Conservation (phyloP, 2,329 filamentous ascomycete genomes). For the Trichoderma simmonsii region DNA sequence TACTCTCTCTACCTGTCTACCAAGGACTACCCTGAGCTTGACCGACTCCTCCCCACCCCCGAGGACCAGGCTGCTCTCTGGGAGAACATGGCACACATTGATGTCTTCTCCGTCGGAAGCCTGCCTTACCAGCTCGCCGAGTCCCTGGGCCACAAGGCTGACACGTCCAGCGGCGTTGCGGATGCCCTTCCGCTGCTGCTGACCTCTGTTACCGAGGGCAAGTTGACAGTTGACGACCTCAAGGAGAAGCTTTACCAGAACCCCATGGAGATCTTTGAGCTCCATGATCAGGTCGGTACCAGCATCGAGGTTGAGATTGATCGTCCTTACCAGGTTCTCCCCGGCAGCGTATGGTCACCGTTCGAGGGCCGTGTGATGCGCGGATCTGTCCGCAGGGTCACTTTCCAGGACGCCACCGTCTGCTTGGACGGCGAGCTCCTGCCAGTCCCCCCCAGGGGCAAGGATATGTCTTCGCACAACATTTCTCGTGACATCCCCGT, state of each 20-base stretch:
- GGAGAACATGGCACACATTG: conserved; percentile 69
- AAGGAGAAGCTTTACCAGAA: conserved; percentile 70
- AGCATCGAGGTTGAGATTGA: conserved; percentile 74
- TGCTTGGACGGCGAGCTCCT: conserved; percentile 67
- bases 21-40: conserved; percentile 65
- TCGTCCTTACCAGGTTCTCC: conserved; percentile 60
- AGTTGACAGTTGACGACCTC: conserved; percentile 70
- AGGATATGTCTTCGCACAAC: conserved; percentile 72
- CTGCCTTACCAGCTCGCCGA: conserved; percentile 72
- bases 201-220: conserved; percentile 71
- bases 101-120: conserved; percentile 76
- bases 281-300: conserved; percentile 73
- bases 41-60: conserved; percentile 58
- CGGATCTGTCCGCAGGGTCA: conserved; percentile 70
- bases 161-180: conserved; percentile 64
- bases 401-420: conserved; percentile 69
- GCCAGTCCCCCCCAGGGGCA: conserved; percentile 56
- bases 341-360: conserved; percentile 60
- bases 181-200: conserved; percentile 73
- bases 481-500: conserved; percentile 42
- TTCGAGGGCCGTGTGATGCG: conserved; percentile 67
- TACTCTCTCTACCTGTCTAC: conserved; percentile 74
- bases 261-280: conserved; percentile 76
- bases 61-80: conserved; percentile 71
- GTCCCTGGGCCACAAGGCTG: conserved; percentile 49